phyloP scores from a whole-genome alignment of 2,329 filamentous ascomycete species.

The Fusarium burgessii region DNA sequence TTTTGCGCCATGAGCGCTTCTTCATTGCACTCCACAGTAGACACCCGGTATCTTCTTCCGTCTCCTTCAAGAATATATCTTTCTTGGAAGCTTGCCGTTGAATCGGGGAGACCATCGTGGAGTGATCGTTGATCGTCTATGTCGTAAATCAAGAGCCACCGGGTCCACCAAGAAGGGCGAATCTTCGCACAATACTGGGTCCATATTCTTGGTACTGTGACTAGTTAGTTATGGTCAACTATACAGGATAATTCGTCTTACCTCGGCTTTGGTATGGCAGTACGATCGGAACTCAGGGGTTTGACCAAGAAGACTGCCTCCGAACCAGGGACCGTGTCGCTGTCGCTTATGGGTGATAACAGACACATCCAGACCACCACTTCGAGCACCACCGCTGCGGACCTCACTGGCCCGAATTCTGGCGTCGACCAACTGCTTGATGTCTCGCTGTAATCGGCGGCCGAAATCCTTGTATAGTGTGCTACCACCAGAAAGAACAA shows the following conservation, averaged over 20 bases:
- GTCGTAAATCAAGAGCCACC: conserved; percentile 73
- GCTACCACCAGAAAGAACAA: conserved; percentile 95
- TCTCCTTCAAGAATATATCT: conserved; percentile 4
- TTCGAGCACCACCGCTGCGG: conserved; percentile 90
- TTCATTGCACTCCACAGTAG: conserved; percentile 26
- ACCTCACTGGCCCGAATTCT: conserved; percentile 93
- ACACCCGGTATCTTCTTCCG: background rate
- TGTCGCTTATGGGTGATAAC: conserved; percentile 98
- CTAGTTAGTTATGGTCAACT: conserved; percentile 16
- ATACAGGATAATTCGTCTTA: conserved; percentile 49
- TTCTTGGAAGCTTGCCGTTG: conserved; percentile 8
- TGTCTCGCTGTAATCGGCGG: conserved; percentile 93
- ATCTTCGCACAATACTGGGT: conserved; percentile 93
- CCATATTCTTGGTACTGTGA: conserved; percentile 91
- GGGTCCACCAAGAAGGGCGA: conserved; percentile 91
- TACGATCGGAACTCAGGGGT: conserved; percentile 99
- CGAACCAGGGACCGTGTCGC: conserved; percentile 98
- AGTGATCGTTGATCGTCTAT: conserved; percentile 34
- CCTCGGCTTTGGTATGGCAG: conserved; percentile 91
- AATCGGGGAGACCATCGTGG: conserved; percentile 18
- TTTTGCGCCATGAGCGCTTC: conserved; percentile 37
- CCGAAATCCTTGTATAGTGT: conserved; percentile 99
- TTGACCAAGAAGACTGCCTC: conserved; percentile 94
- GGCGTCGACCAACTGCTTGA: conserved; percentile 93
- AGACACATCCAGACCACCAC: conserved; percentile 94